These are phyloP conservation scores for Metschnikowia amazonensis DNA, from an alignment of 805 yeast genomes.

Conservation along the genomic window DNA sequence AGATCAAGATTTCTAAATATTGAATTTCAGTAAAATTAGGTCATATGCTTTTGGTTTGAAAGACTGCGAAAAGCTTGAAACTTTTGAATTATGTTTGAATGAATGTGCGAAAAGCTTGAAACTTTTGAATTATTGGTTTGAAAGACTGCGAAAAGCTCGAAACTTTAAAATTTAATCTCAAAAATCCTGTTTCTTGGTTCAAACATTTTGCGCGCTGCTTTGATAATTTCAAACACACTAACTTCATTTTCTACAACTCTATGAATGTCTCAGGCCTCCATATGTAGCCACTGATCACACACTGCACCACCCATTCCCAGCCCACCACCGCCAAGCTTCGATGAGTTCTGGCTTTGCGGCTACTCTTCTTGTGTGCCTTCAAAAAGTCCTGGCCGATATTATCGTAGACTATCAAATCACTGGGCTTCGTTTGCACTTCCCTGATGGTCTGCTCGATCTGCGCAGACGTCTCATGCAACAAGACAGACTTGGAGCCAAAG, in stretches of 20 bases:
- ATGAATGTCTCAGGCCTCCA: conserved; percentile 24
- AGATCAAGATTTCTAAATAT: no score
- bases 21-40: no score
- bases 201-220: no score
- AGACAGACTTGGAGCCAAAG: conserved; percentile 39
- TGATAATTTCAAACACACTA: no score
- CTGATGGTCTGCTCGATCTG: background rate
- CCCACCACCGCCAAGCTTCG: conserved; percentile 31
- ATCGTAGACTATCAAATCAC: conserved; percentile 26
- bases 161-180: no score
- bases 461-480: conserved; percentile 6
- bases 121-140: no score
- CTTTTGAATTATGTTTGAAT: no score
- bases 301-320: conserved; percentile 70
- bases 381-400: conserved; percentile 16
- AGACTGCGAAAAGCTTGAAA: no score
- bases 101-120: no score
- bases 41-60: no score
- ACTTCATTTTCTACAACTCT: conserved; percentile 4
- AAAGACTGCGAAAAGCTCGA: no score
- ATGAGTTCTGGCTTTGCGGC: background rate
- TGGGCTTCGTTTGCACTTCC: background rate
- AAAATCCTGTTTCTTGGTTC: no score
- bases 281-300: conserved; percentile 43
- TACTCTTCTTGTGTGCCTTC: conserved; percentile 5